phyloP scores from a whole-genome alignment of 2,329 filamentous ascomycete genomes.

The Trichoderma sp. region DNA sequence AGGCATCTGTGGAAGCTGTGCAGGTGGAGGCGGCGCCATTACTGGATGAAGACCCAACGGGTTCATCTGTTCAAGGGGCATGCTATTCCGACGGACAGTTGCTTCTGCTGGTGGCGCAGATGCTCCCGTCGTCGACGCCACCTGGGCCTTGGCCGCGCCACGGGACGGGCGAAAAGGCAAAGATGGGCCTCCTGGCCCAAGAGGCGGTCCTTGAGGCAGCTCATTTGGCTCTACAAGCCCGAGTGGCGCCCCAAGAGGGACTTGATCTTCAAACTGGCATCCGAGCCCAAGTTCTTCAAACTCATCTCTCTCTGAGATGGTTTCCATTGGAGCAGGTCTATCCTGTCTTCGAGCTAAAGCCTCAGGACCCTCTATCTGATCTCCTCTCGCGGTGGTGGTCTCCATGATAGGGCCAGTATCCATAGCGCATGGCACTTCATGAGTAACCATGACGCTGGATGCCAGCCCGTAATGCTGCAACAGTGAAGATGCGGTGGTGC shows the following conservation, averaged over 20 bases:
- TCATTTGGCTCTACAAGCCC: not conserved
- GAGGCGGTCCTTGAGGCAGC: not conserved
- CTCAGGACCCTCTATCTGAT: not conserved
- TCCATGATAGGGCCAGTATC: constrained; percentile 57
- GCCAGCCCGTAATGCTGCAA: constrained; percentile 56
- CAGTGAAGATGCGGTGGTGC: constrained; percentile 62
- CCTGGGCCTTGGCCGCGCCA: not conserved
- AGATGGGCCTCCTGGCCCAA: not conserved
- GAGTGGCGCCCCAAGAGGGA: not conserved
- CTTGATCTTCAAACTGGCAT: not conserved
- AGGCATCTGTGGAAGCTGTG: not conserved
- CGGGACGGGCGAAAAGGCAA: not conserved
- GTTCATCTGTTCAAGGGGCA: not conserved
- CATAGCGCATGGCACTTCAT: constrained; percentile 52
- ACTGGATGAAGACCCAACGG: not conserved
- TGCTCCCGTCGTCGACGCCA: not conserved
- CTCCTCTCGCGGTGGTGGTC: not conserved
- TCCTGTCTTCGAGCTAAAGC: not conserved
- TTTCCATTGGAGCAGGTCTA: not conserved
- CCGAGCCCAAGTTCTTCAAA: not conserved
- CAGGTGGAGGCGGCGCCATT: not conserved
- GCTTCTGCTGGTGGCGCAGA: not conserved
- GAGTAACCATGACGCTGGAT: constrained; percentile 66
- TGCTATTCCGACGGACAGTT: not conserved
- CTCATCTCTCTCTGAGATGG: no score